Evolutionary conservation across 345 rosid species (phyloP), one percentile per base, ranked within the genome.

Genomic region (Brassica incana): DNA sequence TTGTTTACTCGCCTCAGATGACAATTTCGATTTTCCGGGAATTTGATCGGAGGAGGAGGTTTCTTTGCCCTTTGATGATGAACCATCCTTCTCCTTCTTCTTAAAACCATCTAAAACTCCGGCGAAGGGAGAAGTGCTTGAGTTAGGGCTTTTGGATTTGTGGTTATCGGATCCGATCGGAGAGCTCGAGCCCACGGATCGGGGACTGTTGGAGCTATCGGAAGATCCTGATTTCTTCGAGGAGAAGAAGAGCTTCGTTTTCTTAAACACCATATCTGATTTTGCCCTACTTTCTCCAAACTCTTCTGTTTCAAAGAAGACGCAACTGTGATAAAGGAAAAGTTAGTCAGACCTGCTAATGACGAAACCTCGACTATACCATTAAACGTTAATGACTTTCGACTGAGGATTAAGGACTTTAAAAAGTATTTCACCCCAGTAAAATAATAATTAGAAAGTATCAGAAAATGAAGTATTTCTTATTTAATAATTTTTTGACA

Each of bases 141-240:
- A 81, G 27, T 74, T 64, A 48, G 58, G 8, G 91, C 86, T 85
- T 88, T 91, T 73, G 89, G 25, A 48, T 45, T 90, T 92, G 80
- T 86, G 91, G 88, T 87, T 90, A 18, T 88, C 90, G 82, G 91
- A 90, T 85, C 89, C 81, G 84, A 70, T 80, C 61, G 97, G 97
- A 59, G 97, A 94, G 68, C 84, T 84, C 27, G 97, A 92, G 71
- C 91, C 88, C 33, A 76, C 33, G 15, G 95, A 92, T 86, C 85
- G 86, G 14, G 97, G 92, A 79, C 92, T 88, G 83, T 75, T 91
- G 72, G 93, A 87, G 84, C 84, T 91, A 65, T 88, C 90, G 18
- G 94, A 88, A 15, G 98, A 75, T 43, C 85, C 88, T 6, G 98
- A 90, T 78, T 88, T 92, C 91, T 87, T 92, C 9, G 93, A 90